phyloP scores from a whole-genome alignment of 2,329 filamentous ascomycete species.

The Phialophora expanda region DNA sequence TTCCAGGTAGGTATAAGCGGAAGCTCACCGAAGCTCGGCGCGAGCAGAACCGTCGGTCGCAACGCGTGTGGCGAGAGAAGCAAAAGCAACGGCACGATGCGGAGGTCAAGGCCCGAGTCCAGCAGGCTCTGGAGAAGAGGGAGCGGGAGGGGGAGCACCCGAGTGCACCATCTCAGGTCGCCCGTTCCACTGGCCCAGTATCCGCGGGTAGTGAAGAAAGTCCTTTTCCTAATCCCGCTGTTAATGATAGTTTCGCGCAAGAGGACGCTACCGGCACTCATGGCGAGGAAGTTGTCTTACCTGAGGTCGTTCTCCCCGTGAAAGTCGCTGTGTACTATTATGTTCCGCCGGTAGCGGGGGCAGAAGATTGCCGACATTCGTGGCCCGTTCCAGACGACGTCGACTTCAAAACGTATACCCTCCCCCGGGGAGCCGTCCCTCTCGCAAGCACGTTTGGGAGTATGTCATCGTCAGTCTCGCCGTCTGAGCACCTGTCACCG shows the following conservation, averaged over 20 bases:
- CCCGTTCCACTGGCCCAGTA: background rate
- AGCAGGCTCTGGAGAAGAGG: conserved; percentile 16
- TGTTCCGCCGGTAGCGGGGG: conserved; percentile 21
- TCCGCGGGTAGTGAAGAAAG: too few species aligned
- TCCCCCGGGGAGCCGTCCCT: conserved; percentile 14
- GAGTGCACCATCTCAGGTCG: background rate
- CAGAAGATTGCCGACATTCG: conserved; percentile 24
- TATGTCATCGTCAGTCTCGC: background rate
- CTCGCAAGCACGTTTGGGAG: background rate
- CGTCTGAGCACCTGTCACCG: background rate
- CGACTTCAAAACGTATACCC: conserved; percentile 24
- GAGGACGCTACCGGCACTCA: background rate
- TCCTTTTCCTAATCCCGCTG: background rate
- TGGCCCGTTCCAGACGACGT: conserved; percentile 25
- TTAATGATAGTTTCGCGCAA: background rate
- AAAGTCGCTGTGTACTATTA: conserved; percentile 26
- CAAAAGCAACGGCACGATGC: conserved; percentile 31
- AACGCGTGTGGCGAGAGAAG: conserved; percentile 32
- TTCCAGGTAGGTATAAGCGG: conserved; percentile 37
- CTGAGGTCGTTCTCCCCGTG: conserved; percentile 24
- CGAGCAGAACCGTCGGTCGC: conserved; percentile 35
- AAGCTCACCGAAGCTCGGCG: conserved; percentile 40
- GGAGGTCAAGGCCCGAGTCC: conserved; percentile 27
- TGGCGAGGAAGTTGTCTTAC: background rate
- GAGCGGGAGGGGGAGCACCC: background rate